Percentiles rank a stretch among this genome's conserved stretches.
Evolutionary conservation across 2,329 filamentous ascomycete genomes (phyloP).

Genomic region (Magnaporthales sp.): DNA sequence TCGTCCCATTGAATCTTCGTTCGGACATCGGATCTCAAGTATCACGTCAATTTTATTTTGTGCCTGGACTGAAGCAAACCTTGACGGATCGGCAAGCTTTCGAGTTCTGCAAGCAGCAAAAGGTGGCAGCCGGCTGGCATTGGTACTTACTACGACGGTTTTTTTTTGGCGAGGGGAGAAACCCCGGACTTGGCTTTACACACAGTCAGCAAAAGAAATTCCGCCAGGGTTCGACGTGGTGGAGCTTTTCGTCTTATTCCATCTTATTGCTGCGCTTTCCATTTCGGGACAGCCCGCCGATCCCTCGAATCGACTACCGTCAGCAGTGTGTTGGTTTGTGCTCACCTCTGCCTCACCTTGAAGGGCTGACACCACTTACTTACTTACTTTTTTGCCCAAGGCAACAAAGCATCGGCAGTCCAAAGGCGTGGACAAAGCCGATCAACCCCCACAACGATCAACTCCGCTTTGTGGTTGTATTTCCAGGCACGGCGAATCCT

Average conservation of each 20-base stretch:
- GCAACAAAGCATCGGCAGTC: neutral
- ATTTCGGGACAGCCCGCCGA: neutral
- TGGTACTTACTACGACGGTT: neutral
- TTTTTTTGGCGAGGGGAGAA: neutral
- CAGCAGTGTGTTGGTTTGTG: neutral
- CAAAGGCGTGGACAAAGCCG: neutral
- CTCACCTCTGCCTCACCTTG: neutral
- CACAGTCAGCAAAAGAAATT: neutral
- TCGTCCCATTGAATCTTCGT: neutral
- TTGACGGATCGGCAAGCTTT: neutral
- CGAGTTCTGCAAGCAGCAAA: neutral
- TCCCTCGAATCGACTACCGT: neutral
- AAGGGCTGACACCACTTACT: neutral
- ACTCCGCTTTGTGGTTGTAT: neutral
- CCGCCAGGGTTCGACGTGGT: neutral
- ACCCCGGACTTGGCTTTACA: neutral
- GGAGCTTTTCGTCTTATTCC: neutral
- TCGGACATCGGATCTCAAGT: neutral
- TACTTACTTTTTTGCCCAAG: neutral
- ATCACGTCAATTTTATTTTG: neutral
- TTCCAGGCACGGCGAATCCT: neutral
- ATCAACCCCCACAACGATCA: neutral
- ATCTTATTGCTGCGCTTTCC: neutral
- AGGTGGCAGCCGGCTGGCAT: neutral
- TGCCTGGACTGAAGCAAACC: neutral